Base-by-base conservation (phyloP, 163 green algal genomes). In the Chloromonas sp. region DNA sequence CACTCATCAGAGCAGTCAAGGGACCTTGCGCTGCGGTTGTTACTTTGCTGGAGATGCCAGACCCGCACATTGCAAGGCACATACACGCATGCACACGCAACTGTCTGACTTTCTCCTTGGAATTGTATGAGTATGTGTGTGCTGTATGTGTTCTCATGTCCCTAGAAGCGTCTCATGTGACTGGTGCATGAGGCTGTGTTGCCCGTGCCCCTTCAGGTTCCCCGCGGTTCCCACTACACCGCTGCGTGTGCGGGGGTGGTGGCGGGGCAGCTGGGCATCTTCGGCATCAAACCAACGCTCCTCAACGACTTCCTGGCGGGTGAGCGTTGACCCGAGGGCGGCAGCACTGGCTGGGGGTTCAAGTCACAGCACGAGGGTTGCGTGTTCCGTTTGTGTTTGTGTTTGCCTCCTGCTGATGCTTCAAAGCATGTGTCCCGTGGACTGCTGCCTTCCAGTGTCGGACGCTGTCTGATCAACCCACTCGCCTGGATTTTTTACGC, bases 241-340 rank as follows among this genome's bases (percentile, higher is more conserved):
- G 88, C 84, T 60, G 87, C 85, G 77, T 91, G 95, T 85, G 88
- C 89, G 13, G 79, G 81, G 14, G 91, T 89, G 0, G 88, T 98
- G 1, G 94, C 94, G 0, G 83, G 86, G 0, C 92, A 98, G 89
- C 85, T 98, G 78, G 95, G 95, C 3, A 81, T 95, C 2, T 98
- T 94, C 88, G 95, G 95, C n/a, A 86, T 94, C 89, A 95, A 94
- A 82, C 94, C 95, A 66, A 86, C 90, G 59, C 88, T 96, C 60
- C 84, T 92, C 74, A 85, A 81, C 2, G 94, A 97, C 81, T 88
- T 96, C 60, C 85, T 98, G 81, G 94, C 92, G 76, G 94, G 93
- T 83, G 76, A 2, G 76, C 3, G 36, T 36, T 36, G 36, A 36
- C 36, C 36, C 36, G 36, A 86, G 1, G 89, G 89, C 11, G 60